Conservation (phyloP, 495 filamentous ascomycete genomes). For the Parmelia sp. region DNA sequence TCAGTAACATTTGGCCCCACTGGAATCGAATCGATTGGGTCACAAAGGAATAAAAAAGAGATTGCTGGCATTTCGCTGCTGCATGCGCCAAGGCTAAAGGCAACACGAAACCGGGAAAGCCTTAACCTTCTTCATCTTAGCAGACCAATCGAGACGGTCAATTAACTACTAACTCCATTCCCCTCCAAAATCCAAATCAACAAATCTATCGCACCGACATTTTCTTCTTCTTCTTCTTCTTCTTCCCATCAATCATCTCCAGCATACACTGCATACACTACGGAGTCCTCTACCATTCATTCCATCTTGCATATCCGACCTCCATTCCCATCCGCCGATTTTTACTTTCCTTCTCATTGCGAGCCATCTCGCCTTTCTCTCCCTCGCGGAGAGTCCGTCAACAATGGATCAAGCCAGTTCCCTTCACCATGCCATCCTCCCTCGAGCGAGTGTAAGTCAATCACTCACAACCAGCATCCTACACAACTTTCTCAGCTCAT, state of each 20-base stretch:
- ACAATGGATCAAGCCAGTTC: constrained; percentile 4
- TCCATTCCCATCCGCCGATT: neutral
- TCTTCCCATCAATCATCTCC: neutral
- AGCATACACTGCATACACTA: too few relatives aligned
- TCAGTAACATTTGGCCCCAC: neutral
- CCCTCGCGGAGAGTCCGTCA: neutral
- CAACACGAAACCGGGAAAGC: neutral
- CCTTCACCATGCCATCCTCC: neutral
- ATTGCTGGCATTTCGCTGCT: neutral
- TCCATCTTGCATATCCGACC: neutral
- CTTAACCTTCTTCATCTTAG: neutral
- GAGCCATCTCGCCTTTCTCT: neutral
- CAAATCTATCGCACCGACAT: neutral
- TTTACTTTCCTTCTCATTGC: too few relatives aligned
- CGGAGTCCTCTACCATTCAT: too few relatives aligned
- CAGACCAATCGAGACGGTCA: neutral
- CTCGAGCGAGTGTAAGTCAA: constrained; percentile 10
- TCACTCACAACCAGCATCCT: neutral
- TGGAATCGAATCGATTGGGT: neutral
- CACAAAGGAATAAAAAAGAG: neutral
- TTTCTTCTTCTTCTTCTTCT: neutral
- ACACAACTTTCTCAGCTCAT: neutral
- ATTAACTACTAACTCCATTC: neutral
- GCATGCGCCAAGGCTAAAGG: neutral
- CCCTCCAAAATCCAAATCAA: neutral